phyloP scores from a whole-genome alignment of 2,329 filamentous ascomycete genomes.

The Hymenoscyphus occultus region DNA sequence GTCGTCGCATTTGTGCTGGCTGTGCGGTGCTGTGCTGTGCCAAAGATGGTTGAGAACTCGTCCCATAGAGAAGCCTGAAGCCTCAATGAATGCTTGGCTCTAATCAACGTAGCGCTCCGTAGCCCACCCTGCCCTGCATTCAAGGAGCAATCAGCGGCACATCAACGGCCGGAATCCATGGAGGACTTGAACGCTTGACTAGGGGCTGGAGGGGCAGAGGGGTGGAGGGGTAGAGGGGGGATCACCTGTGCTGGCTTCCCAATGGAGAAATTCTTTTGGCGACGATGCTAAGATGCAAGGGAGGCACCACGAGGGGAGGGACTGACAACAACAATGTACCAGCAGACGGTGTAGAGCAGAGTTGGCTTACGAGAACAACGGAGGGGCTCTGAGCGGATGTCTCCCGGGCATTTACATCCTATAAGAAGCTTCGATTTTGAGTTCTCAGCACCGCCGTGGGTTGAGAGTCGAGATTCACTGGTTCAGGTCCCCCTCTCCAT shows the following conservation, averaged over 20 bases:
- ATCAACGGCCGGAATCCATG: neutral
- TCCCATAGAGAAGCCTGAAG: neutral
- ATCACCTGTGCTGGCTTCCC: neutral
- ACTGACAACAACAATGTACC: too few species aligned
- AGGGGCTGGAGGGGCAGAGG: neutral
- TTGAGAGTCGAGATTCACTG: too few species aligned
- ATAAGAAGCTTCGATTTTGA: too few species aligned
- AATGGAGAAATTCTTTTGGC: neutral
- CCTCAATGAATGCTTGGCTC: neutral
- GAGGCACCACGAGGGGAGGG: neutral
- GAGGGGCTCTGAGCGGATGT: too few species aligned
- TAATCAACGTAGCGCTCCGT: neutral
- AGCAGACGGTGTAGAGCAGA: too few species aligned
- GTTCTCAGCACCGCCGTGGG: too few species aligned
- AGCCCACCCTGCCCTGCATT: neutral
- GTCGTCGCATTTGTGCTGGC: neutral
- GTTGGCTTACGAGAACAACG: too few species aligned
- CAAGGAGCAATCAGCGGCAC: neutral
- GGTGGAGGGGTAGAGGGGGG: neutral
- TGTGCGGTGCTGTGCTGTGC: neutral
- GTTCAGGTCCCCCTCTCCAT: too few species aligned
- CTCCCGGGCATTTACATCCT: too few species aligned
- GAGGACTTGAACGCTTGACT: neutral
- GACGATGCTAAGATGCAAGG: neutral
- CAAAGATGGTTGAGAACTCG: slow-evolving; percentile 1